These are phyloP conservation scores for Amborella trichopoda DNA, from an alignment of 164 flowering plant genomes.

Conservation along the genomic window DNA sequence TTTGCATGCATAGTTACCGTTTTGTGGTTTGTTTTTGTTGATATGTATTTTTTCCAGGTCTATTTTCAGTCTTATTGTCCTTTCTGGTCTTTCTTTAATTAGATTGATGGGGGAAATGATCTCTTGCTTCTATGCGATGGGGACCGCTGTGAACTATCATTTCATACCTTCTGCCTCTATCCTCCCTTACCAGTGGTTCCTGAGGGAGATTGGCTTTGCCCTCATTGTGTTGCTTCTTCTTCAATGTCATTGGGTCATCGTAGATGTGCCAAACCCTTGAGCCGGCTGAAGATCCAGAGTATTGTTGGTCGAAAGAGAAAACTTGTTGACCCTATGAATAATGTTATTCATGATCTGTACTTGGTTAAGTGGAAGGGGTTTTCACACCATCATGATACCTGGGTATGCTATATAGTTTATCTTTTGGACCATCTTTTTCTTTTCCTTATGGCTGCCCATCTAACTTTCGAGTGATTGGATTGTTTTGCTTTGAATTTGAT, in stretches of 20 bases:
- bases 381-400: conserved; percentile 4
- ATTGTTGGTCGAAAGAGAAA: conserved; percentile 4
- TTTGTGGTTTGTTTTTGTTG: background rate
- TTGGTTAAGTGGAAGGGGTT: conserved; percentile 1
- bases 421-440: background rate
- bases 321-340: background rate
- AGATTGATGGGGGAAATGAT: background rate
- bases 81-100: too few species aligned
- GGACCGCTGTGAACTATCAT: background rate
- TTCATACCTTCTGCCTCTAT: conserved; percentile 4
- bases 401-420: background rate
- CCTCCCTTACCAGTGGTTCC: conserved; percentile 2
- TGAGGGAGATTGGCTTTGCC: conserved; percentile 3
- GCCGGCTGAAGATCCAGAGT: background rate
- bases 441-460: background rate
- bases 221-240: background rate
- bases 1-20: background rate
- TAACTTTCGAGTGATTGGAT: too few species aligned
- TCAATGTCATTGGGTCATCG: background rate
- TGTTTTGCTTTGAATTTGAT: too few species aligned
- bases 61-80: too few species aligned
- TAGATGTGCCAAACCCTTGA: background rate
- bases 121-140: conserved; percentile 1
- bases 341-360: conserved; percentile 3
- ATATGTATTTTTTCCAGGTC: background rate